Conservation (phyloP, 1,284 basidiomycete species). For the Tilletia horrida region DNA sequence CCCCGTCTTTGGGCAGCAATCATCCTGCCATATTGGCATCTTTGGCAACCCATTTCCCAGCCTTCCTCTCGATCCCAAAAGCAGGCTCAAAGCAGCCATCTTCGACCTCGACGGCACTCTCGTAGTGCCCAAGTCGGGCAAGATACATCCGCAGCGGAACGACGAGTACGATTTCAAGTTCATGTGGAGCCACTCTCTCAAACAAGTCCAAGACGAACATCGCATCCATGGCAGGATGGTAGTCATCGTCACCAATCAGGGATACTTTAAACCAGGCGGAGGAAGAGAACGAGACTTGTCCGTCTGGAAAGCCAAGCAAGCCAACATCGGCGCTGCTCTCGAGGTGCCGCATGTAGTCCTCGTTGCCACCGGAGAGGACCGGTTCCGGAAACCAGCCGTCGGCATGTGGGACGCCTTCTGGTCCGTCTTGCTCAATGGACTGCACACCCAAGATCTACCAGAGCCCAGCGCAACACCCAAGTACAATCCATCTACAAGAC, state of each 20-base stretch:
- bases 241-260: conserved; percentile 41
- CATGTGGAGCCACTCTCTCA: conserved; percentile 22
- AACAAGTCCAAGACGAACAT: conserved; percentile 26
- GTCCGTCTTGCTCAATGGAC: conserved; percentile 6
- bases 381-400: conserved; percentile 42
- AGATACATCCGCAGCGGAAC: conserved; percentile 29
- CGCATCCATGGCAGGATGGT: conserved; percentile 21
- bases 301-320: conserved; percentile 41
- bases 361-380: conserved; percentile 40
- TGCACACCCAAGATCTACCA: not conserved
- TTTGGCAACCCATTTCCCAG: conserved; percentile 1
- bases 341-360: conserved; percentile 40
- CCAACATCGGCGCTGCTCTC: conserved; percentile 30
- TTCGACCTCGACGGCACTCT: conserved; percentile 47
- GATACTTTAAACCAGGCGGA: conserved; percentile 9
- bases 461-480: not conserved
- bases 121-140: conserved; percentile 33
- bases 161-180: conserved; percentile 42
- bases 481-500: not conserved
- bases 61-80: not conserved
- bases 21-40: conserved; percentile 12
- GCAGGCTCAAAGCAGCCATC: conserved; percentile 31
- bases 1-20: not conserved
- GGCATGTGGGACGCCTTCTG: conserved; percentile 34
- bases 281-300: conserved; percentile 27